A percentile compares a stretch with the other conserved stretches of the same genome.
These are phyloP conservation scores for Astragalus membranaceus DNA, from an alignment of 306 rosid species.

Conservation along the genomic window DNA sequence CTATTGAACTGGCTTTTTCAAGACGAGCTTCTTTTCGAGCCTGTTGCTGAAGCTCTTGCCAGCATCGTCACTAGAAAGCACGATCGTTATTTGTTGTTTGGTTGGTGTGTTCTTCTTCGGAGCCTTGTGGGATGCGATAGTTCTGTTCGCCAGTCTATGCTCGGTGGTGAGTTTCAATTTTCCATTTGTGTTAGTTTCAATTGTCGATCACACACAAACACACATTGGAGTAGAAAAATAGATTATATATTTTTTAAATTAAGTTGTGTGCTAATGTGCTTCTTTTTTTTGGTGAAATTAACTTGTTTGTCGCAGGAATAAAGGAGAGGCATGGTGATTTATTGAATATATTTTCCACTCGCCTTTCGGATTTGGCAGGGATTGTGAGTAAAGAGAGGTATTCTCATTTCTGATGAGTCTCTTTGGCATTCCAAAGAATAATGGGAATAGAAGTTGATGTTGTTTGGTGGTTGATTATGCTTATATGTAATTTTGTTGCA, in stretches of 20 bases:
- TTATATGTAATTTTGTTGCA: not conserved
- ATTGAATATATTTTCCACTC: slow-evolving; percentile 44
- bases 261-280: not conserved
- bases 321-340: slow-evolving; percentile 51
- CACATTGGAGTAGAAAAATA: not conserved
- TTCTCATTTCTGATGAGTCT: slow-evolving; percentile 4
- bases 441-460: not conserved
- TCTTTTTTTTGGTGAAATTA: not conserved
- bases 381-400: slow-evolving; percentile 71
- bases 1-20: slow-evolving; percentile 80
- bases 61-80: slow-evolving; percentile 41
- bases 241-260: not conserved
- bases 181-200: not conserved
- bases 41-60: slow-evolving; percentile 47
- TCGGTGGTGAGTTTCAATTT: slow-evolving; percentile 40
- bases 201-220: not conserved
- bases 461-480: not conserved
- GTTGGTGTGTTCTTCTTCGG: slow-evolving; percentile 81
- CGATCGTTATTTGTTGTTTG: slow-evolving; percentile 64
- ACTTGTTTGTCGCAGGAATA: slow-evolving; percentile 45
- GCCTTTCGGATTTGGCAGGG: slow-evolving; percentile 43
- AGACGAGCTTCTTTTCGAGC: slow-evolving; percentile 50
- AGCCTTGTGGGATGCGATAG: slow-evolving; percentile 47
- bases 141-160: slow-evolving; percentile 30
- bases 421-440: not conserved